A percentile compares a stretch with the other conserved stretches of the same genome.
phyloP scores from a whole-genome alignment of 108 stramenopile species.

The Schizochytrium sp. region DNA sequence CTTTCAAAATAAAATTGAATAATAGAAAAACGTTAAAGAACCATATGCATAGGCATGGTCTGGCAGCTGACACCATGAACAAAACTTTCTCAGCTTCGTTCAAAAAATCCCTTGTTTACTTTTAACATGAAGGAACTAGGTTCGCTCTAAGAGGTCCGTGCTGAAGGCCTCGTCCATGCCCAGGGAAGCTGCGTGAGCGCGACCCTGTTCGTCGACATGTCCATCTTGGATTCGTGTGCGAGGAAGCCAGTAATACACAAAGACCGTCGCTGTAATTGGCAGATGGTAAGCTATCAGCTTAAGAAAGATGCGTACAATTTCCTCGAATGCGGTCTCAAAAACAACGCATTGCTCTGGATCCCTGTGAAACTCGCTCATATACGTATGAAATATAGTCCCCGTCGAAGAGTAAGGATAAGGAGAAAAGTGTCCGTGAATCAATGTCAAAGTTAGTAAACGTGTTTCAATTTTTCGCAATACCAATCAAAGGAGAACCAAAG shows the following conservation, averaged over 20 bases:
- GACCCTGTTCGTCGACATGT: not conserved
- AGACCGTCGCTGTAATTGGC: conserved; percentile 43
- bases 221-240: not conserved
- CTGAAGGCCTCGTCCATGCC: conserved; percentile 57
- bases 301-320: not conserved
- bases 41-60: too few relatives aligned
- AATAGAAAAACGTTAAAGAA: too few relatives aligned
- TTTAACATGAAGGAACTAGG: too few relatives aligned
- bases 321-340: conserved; percentile 52
- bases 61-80: too few relatives aligned
- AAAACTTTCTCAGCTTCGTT: too few relatives aligned
- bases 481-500: not conserved
- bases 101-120: too few relatives aligned
- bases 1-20: too few relatives aligned
- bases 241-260: conserved; percentile 38
- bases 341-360: conserved; percentile 12
- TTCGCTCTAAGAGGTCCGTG: not conserved
- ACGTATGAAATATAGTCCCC: too few relatives aligned
- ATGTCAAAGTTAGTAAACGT: conserved; percentile 29
- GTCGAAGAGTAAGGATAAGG: not conserved
- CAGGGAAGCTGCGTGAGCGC: not conserved
- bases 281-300: not conserved
- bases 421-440: not conserved
- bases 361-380: not conserved
- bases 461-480: not conserved